Evolutionary conservation across 805 yeast genomes (phyloP).

Genomic region (Zygotorulaspora danielsina): DNA sequence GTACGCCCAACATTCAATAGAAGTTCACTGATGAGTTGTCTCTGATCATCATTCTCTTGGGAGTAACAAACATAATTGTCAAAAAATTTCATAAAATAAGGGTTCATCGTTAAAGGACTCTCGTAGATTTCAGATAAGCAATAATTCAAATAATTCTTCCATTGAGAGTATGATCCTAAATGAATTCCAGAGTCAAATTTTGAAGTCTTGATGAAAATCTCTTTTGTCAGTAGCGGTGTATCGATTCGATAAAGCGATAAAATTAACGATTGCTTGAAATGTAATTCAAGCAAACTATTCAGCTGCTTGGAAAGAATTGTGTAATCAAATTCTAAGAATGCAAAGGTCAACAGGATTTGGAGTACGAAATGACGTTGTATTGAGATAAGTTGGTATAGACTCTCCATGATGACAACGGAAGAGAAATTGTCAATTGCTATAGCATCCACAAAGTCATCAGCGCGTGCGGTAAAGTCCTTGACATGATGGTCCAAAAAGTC

Average conservation of each 20-base stretch:
- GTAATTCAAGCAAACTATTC: constrained; percentile 20
- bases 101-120: constrained; percentile 13
- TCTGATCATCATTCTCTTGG: constrained; percentile 4
- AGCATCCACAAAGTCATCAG: constrained; percentile 21
- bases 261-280: constrained; percentile 28
- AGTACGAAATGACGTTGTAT: constrained; percentile 33
- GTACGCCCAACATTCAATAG: constrained; percentile 21
- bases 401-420: constrained; percentile 24
- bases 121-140: constrained; percentile 17
- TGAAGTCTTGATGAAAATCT: constrained; percentile 20
- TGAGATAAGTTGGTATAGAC: constrained; percentile 29
- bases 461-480: constrained; percentile 3
- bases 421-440: constrained; percentile 25
- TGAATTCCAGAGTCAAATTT: constrained; percentile 28
- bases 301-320: constrained; percentile 25
- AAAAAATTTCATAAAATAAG: constrained; percentile 22
- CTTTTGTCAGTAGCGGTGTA: constrained; percentile 19
- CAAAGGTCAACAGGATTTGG: constrained; percentile 35
- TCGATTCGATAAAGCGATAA: constrained; percentile 26
- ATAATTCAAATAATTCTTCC: constrained; percentile 19
- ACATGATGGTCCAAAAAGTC: constrained; percentile 35
- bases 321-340: constrained; percentile 39
- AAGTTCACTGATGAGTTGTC: constrained; percentile 4
- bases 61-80: constrained; percentile 17
- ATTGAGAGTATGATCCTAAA: constrained; percentile 24